These are phyloP conservation scores for Penicillium ochrochloron DNA, from an alignment of 495 filamentous ascomycete species.

Conservation along the genomic window DNA sequence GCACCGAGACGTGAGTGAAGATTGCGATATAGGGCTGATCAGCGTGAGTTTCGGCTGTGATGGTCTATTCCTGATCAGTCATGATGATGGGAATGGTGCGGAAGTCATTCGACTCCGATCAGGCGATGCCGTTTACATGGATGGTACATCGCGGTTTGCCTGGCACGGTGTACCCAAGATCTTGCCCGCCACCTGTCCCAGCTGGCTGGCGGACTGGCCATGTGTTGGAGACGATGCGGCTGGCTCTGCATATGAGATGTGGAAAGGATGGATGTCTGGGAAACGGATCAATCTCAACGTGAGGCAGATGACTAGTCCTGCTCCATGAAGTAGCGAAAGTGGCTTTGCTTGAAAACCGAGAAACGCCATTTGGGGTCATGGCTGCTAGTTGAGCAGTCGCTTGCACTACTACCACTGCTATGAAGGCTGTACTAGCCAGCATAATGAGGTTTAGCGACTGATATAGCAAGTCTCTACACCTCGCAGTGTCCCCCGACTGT, in stretches of 20 bases:
- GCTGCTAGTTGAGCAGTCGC: not conserved
- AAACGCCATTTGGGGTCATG: conserved; percentile 1
- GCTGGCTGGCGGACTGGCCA: conserved; percentile 77
- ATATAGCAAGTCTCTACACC: not conserved
- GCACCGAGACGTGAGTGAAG: conserved; percentile 90
- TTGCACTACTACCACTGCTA: not conserved
- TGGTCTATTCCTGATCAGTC: conserved; percentile 67
- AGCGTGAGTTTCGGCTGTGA: conserved; percentile 90
- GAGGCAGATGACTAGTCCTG: conserved; percentile 73
- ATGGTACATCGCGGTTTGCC: conserved; percentile 74
- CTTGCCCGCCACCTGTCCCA: conserved; percentile 74
- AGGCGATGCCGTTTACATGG: conserved; percentile 85
- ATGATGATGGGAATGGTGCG: conserved; percentile 48
- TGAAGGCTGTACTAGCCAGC: not conserved
- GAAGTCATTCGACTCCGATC: conserved; percentile 71
- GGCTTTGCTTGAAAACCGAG: not conserved
- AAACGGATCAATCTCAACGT: conserved; percentile 93
- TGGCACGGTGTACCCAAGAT: conserved; percentile 95
- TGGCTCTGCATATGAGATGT: conserved; percentile 55
- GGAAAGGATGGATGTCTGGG: conserved; percentile 82
- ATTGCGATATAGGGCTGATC: conserved; percentile 71
- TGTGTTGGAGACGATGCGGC: conserved; percentile 39
- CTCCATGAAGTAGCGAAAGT: not conserved
- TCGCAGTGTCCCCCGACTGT: not conserved
- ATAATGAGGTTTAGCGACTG: not conserved